Conservation (phyloP, 176 grass and related monocot species). For the Olyra latifolia region DNA sequence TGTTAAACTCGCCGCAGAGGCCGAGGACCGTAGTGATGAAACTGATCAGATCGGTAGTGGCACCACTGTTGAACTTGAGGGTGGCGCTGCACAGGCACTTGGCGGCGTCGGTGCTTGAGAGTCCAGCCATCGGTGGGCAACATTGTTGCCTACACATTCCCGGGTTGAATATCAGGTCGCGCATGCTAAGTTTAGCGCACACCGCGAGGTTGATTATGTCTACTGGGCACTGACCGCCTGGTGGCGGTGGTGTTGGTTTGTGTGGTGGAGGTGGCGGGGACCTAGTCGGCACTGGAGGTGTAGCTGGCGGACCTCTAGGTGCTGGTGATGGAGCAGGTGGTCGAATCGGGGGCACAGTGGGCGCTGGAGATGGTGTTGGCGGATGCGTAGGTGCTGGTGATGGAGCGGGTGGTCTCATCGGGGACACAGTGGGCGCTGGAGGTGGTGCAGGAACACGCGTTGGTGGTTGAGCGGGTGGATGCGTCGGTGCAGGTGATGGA, state of each 20-base stretch:
- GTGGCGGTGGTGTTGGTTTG: not conserved
- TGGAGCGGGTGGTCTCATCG: too few species aligned
- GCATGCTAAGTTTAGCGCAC: not conserved
- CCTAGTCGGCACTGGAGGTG: too few species aligned
- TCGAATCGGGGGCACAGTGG: too few species aligned
- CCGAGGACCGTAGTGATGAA: not conserved
- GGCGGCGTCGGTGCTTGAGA: not conserved
- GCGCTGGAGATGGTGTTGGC: not conserved
- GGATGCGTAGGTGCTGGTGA: too few species aligned
- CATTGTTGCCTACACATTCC: not conserved
- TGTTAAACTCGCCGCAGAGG: not conserved
- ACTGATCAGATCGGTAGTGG: accelerated
- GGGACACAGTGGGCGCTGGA: not conserved
- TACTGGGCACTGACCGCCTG: not conserved
- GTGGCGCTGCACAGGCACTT: not conserved
- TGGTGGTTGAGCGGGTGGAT: too few species aligned
- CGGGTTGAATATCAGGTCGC: not conserved
- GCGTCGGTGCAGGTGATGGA: too few species aligned
- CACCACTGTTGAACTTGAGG: not conserved
- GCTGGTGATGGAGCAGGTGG: too few species aligned
- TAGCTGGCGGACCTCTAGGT: too few species aligned
- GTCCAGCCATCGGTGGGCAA: not conserved
- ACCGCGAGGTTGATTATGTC: not conserved
- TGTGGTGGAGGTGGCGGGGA: not conserved
- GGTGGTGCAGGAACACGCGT: too few species aligned